These are phyloP conservation scores for Amphicarpaea edgeworthii DNA, from an alignment of 306 rosid genomes.

Conservation along the genomic window DNA sequence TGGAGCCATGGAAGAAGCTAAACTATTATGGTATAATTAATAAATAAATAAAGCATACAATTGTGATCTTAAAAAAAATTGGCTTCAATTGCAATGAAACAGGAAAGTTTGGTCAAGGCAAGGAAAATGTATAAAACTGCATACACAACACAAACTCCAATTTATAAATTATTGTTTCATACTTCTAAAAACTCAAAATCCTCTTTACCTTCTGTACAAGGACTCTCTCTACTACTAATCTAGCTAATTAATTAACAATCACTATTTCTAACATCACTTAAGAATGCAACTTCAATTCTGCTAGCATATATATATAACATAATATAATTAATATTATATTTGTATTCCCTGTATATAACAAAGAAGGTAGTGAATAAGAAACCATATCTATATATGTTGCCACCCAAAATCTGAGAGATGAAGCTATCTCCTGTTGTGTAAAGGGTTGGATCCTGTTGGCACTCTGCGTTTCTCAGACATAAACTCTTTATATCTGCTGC, in stretches of 20 bases:
- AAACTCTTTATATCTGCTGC: conserved; percentile 47
- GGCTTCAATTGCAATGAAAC: conserved; percentile 42
- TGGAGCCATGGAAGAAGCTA: conserved; percentile 1
- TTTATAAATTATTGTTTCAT: conserved; percentile 35
- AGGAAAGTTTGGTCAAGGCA: conserved; percentile 34
- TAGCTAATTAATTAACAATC: conserved; percentile 38
- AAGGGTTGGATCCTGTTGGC: conserved; percentile 95
- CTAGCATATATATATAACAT: conserved; percentile 24
- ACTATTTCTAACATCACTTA: conserved; percentile 39
- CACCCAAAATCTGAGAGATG: conserved; percentile 46
- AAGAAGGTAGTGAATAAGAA: conserved; percentile 38
- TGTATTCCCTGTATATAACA: conserved; percentile 43
- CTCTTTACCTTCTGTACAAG: conserved; percentile 67
- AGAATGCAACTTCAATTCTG: conserved; percentile 43
- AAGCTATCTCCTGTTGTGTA: conserved; percentile 87
- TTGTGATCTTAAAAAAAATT: neutral
- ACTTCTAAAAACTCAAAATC: conserved; percentile 43
- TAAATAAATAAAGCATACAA: neutral
- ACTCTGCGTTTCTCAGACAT: conserved; percentile 73
- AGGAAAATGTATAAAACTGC: conserved; percentile 33
- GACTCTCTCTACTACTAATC: conserved; percentile 56
- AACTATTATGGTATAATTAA: neutral
- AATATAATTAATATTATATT: conserved; percentile 28
- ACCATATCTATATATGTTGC: conserved; percentile 19
- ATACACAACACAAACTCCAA: conserved; percentile 33